Evolutionary conservation across 495 filamentous ascomycete species (phyloP).

Genomic region (Xeromyces bisporus): DNA sequence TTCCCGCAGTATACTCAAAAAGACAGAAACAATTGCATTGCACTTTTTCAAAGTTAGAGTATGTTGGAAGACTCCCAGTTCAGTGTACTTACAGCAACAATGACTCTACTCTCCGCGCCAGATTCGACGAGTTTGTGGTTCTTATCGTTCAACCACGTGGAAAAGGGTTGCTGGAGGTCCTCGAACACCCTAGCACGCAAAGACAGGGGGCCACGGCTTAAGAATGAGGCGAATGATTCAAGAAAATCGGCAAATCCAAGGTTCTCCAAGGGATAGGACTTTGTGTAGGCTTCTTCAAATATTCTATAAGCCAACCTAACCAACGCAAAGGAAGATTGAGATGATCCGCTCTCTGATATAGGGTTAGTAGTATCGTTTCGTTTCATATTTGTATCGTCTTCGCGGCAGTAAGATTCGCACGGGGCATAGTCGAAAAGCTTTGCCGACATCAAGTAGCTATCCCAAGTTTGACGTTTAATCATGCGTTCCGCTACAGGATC

Average conservation of each 20-base stretch:
- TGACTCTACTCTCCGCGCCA: conserved; percentile 18
- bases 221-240: conserved; percentile 24
- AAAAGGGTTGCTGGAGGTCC: conserved; percentile 15
- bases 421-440: conserved; percentile 20
- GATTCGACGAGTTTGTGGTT: conserved; percentile 12
- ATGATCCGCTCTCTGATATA: not conserved
- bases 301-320: conserved; percentile 12
- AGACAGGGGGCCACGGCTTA: conserved; percentile 14
- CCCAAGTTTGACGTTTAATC: conserved; percentile 6
- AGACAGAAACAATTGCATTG: conserved; percentile 18
- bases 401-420: conserved; percentile 16
- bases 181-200: conserved; percentile 20
- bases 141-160: conserved; percentile 20
- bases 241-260: conserved; percentile 18
- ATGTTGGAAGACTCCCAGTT: not conserved
- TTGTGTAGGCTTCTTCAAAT: conserved; percentile 15
- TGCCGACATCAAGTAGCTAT: conserved; percentile 14
- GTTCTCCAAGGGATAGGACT: conserved; percentile 10
- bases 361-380: not conserved
- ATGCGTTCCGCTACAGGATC: conserved; percentile 50
- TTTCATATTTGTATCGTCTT: not conserved
- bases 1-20: conserved; percentile 20
- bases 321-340: conserved; percentile 16
- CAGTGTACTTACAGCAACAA: conserved; percentile 24
- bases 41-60: conserved; percentile 15